Percentiles rank a stretch among this genome's conserved stretches.
These are phyloP conservation scores for Petunia hybrid DNA, from an alignment of 305 asterid species.

Conservation along the genomic window DNA sequence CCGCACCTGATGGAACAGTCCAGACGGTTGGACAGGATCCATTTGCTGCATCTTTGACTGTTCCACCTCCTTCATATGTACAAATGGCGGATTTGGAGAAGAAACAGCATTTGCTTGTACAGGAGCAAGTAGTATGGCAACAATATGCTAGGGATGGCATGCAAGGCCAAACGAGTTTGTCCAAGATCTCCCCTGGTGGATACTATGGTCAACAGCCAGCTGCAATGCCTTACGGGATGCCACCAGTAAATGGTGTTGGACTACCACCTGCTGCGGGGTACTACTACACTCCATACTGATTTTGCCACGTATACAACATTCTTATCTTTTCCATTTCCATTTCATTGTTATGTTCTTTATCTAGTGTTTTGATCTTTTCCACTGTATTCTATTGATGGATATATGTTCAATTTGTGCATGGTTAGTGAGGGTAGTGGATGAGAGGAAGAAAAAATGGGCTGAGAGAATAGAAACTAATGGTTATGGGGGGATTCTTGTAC, in stretches of 20 bases:
- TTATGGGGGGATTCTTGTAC: conserved; percentile 41
- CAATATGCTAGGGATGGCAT: conserved; percentile 77
- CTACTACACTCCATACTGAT: conserved; percentile 67
- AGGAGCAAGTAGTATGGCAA: conserved; percentile 85
- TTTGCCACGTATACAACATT: conserved; percentile 41
- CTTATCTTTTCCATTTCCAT: not conserved
- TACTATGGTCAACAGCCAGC: conserved; percentile 51
- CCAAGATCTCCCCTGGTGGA: conserved; percentile 54
- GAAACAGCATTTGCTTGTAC: conserved; percentile 74
- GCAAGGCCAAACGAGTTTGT: conserved; percentile 81
- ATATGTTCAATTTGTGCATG: conserved; percentile 49
- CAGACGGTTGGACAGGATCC: conserved; percentile 84
- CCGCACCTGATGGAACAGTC: conserved; percentile 90
- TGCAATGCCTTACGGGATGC: conserved; percentile 75
- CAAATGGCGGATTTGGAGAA: conserved; percentile 91
- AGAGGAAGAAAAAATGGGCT: conserved; percentile 31
- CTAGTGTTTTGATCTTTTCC: conserved; percentile 19
- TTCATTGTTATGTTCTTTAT: conserved; percentile 19
- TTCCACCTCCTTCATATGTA: conserved; percentile 87
- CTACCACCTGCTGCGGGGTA: conserved; percentile 56
- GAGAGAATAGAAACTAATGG: conserved; percentile 42
- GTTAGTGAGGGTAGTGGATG: conserved; percentile 41
- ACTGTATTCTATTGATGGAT: conserved; percentile 52
- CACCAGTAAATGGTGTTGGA: conserved; percentile 66
- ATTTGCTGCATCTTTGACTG: conserved; percentile 76